Conservation (phyloP, 257 asterid species). For the Solanum arcanum region DNA sequence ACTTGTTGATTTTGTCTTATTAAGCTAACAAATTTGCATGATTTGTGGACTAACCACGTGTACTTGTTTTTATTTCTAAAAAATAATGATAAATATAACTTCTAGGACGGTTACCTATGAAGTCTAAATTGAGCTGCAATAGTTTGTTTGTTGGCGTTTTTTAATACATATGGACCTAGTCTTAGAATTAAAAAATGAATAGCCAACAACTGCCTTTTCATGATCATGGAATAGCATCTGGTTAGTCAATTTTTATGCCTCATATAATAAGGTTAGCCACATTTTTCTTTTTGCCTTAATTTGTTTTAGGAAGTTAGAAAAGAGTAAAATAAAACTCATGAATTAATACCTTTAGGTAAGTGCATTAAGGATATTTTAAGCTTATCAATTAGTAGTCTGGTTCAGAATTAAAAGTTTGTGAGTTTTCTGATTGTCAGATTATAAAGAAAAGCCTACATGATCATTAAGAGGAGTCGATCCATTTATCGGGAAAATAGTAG, state of each 20-base stretch:
- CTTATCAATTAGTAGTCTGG: too few species aligned
- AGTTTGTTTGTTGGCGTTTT: background rate
- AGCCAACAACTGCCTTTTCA: background rate
- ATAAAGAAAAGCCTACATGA: too few species aligned
- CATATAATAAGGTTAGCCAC: background rate
- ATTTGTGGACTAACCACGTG: conserved; percentile 10
- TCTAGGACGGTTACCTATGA: background rate
- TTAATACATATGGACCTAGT: background rate
- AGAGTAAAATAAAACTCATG: background rate
- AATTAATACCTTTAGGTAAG: background rate
- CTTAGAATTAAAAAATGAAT: background rate
- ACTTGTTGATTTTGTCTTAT: background rate
- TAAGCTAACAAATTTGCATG: background rate
- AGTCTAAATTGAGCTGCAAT: background rate
- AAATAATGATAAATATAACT: too few species aligned
- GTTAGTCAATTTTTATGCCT: background rate
- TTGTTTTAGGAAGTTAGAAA: background rate
- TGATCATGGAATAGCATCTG: background rate
- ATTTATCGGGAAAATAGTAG: too few species aligned
- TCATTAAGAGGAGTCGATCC: too few species aligned
- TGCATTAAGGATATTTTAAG: background rate
- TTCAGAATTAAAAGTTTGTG: too few species aligned
- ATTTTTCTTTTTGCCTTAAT: background rate
- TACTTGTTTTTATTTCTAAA: background rate
- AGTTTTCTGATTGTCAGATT: too few species aligned